Percentiles rank a stretch among this genome's conserved stretches.
Conservation (phyloP, 164 flowering plant species). For the Berberis vulgaris region DNA sequence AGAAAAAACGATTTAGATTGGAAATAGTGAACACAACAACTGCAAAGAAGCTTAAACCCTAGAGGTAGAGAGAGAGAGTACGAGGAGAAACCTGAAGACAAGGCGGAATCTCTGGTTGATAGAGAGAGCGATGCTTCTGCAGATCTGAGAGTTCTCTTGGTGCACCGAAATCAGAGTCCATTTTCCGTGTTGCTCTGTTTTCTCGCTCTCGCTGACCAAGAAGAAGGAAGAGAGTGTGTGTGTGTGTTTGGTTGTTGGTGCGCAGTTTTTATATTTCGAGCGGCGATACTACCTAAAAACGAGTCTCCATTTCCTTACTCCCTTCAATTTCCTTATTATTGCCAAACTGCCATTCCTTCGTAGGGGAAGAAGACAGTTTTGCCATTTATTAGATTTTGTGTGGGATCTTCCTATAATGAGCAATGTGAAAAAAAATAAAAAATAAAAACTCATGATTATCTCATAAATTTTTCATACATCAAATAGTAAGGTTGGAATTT, state of each 20-base stretch:
- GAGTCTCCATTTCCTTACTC: neutral
- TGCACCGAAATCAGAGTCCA: slow-evolving; percentile 94
- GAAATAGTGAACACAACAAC: no score
- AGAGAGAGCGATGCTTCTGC: slow-evolving; percentile 65
- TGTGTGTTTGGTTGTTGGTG: neutral
- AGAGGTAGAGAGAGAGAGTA: no score
- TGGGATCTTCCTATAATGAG: neutral
- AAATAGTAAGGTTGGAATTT: no score
- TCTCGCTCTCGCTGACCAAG: neutral
- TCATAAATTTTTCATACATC: no score
- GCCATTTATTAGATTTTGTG: no score
- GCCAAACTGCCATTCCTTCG: neutral
- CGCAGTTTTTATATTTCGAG: neutral
- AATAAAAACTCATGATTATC: no score
- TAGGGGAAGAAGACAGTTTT: neutral
- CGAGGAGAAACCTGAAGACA: slow-evolving; percentile 68
- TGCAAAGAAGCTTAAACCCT: no score
- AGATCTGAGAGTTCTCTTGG: slow-evolving; percentile 88
- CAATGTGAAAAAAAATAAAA: no score
- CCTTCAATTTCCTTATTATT: neutral
- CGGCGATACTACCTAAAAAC: slow-evolving; percentile 2
- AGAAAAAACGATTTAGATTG: no score
- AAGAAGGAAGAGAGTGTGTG: neutral
- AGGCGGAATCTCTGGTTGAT: slow-evolving; percentile 87
- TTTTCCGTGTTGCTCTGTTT: slow-evolving; percentile 4